These are phyloP conservation scores for Russula foetens DNA, from an alignment of 768 basidiomycete species.

Conservation along the genomic window DNA sequence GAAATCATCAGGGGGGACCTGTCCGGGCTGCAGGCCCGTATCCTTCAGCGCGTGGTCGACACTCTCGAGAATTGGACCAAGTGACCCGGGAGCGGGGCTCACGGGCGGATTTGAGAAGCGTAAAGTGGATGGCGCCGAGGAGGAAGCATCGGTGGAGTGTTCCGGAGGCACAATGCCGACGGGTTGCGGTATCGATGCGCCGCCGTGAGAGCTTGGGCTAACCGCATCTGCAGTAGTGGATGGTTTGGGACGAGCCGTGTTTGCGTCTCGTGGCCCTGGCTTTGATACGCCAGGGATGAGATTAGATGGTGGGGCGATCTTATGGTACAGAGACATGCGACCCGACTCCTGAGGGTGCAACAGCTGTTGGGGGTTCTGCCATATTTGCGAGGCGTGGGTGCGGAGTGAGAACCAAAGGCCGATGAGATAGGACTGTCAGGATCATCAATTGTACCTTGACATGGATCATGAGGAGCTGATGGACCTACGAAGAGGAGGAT, in stretches of 20 bases:
- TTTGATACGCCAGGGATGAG: conserved; percentile 23
- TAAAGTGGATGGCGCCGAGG: neutral
- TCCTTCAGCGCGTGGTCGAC: conserved; percentile 73
- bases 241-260: conserved; percentile 36
- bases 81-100: conserved; percentile 30
- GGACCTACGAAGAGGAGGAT: conserved; percentile 78
- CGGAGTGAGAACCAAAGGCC: conserved; percentile 98
- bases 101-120: conserved; percentile 37
- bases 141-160: neutral
- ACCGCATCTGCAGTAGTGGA: conserved; percentile 26
- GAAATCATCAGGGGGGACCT: conserved; percentile 78
- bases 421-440: conserved; percentile 80
- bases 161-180: neutral
- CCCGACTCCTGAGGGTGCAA: conserved; percentile 42
- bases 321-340: conserved; percentile 61
- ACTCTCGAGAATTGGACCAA: conserved; percentile 65
- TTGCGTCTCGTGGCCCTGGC: conserved; percentile 5
- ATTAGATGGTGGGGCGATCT: conserved; percentile 35
- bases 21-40: conserved; percentile 37
- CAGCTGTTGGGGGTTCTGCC: conserved; percentile 93
- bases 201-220: neutral
- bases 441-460: conserved; percentile 5
- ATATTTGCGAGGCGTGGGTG: conserved; percentile 96
- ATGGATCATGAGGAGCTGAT: neutral
- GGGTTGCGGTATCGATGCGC: neutral